These are phyloP conservation scores for Scalesia atractyloides DNA, from an alignment of 129 eudicot genomes.

Conservation along the genomic window DNA sequence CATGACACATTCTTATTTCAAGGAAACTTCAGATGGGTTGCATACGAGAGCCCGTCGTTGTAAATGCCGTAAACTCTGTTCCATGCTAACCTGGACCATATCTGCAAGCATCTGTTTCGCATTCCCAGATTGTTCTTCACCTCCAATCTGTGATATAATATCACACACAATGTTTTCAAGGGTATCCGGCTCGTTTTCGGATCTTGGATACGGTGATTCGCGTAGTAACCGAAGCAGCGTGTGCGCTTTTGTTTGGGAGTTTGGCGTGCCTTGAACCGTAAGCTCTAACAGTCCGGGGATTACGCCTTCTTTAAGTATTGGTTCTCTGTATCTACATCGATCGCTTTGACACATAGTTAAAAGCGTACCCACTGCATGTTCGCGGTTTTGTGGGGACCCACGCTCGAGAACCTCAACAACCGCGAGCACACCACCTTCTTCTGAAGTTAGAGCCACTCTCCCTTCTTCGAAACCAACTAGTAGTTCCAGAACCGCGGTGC, in stretches of 20 bases:
- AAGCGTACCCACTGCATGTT: constrained; percentile 89
- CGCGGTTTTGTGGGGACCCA: constrained; percentile 86
- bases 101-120: constrained; percentile 94
- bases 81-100: constrained; percentile 99
- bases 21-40: constrained; percentile 67
- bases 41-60: constrained; percentile 90
- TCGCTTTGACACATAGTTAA: constrained; percentile 76
- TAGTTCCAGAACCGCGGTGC: constrained; percentile 72
- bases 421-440: constrained; percentile 93
- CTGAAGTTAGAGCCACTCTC: constrained; percentile 53
- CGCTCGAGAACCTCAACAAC: constrained; percentile 86
- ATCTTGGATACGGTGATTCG: constrained; percentile 75
- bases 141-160: constrained; percentile 76
- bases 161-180: constrained; percentile 81
- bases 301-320: constrained; percentile 93
- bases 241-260: constrained; percentile 75
- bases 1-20: constrained; percentile 39
- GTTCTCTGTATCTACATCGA: constrained; percentile 72
- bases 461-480: constrained; percentile 68
- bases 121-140: constrained; percentile 85
- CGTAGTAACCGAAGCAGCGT: constrained; percentile 65
- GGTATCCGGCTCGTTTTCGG: constrained; percentile 67
- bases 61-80: constrained; percentile 81
- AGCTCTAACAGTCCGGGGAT: constrained; percentile 95
- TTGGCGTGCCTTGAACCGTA: constrained; percentile 83